Conservation (phyloP, 768 basidiomycete species). For the Lactarius quietus region DNA sequence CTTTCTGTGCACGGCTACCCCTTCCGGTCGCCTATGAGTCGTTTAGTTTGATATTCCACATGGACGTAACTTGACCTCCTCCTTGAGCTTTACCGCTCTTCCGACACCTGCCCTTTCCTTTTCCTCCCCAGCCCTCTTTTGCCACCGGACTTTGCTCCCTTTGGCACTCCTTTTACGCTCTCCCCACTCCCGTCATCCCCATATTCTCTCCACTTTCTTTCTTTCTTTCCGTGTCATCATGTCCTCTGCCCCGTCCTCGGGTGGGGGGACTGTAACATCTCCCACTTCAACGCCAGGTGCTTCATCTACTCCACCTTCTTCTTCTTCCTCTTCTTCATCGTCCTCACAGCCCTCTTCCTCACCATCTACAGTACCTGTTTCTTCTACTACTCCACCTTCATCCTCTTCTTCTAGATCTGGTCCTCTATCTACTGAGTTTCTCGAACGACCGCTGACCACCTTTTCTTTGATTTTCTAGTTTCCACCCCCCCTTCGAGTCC, state of each 20-base stretch:
- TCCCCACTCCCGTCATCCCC: not conserved
- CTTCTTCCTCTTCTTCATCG: constrained; percentile 4
- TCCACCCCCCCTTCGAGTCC: not conserved
- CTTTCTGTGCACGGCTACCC: not conserved
- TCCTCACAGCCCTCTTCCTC: constrained; percentile 2
- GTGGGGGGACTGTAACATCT: not conserved
- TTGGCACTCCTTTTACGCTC: constrained; percentile 1
- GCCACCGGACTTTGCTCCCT: not conserved
- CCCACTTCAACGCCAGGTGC: constrained; percentile 17
- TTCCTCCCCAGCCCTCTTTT: not conserved
- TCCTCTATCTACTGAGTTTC: constrained; percentile 1
- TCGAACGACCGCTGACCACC: constrained; percentile 3
- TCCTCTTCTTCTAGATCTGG: constrained; percentile 1
- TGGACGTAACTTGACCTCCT: not conserved
- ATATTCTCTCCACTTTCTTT: not conserved
- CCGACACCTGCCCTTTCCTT: not conserved
- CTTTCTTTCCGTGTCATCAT: not conserved
- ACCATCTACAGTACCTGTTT: not conserved
- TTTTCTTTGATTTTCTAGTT: not conserved
- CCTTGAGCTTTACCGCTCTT: not conserved
- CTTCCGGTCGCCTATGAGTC: not conserved
- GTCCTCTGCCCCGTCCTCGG: not conserved
- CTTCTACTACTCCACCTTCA: not conserved
- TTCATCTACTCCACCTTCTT: constrained; percentile 16
- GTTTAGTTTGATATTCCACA: not conserved